Base-by-base conservation (phyloP, 352 stramenopile genomes). In the Elongisporangium anandrum region DNA sequence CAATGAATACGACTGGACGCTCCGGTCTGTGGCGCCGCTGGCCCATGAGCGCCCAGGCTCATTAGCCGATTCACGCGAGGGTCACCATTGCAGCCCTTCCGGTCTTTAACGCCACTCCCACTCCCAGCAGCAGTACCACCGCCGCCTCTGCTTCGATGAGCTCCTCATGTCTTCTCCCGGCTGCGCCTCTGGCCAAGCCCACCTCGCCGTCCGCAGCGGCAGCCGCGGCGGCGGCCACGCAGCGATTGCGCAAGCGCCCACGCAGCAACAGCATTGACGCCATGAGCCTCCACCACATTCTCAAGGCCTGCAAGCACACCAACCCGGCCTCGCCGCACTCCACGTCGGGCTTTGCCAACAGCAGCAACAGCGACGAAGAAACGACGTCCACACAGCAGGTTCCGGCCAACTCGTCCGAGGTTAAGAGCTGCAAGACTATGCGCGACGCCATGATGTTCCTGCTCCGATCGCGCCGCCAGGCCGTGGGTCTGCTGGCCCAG, bases 401-500 rank as follows among this genome's bases (percentile, higher is more conserved):
- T 19, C 15, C 50, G 26, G 0, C 24, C 1, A 47, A 38, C 15
- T 73, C 68, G 60, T 77, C 81, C 0, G 63, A 85, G 26, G 73
- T 88, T 54, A 65, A 79, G 41, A 72, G 77, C 15, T 80, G 72
- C 57, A 72, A 65, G 49, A 88, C 72, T 61, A 83, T 90, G 54
- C 72, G 78, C 57, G 77, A 86, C 56, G 82, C 82, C 26, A 85
- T 92, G 62, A 76, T 72, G 19, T 92, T 92, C 60, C 72, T 92
- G 26, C 82, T 87, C 65, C 83, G 88, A 59, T 89, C 82, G 52
- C 80, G 82, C 24, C 77, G 78, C 56, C 80, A 92, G 63, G 82
- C 82, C 41, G 64, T 92, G 15, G 72, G 72, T 38, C 70, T 92
- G 60, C 75, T 85, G 38, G 58, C 83, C 3, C 76, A 92, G 66